Evolutionary conservation across 2,329 filamentous ascomycete genomes (phyloP).

Genomic region (Colletotrichum sp.): DNA sequence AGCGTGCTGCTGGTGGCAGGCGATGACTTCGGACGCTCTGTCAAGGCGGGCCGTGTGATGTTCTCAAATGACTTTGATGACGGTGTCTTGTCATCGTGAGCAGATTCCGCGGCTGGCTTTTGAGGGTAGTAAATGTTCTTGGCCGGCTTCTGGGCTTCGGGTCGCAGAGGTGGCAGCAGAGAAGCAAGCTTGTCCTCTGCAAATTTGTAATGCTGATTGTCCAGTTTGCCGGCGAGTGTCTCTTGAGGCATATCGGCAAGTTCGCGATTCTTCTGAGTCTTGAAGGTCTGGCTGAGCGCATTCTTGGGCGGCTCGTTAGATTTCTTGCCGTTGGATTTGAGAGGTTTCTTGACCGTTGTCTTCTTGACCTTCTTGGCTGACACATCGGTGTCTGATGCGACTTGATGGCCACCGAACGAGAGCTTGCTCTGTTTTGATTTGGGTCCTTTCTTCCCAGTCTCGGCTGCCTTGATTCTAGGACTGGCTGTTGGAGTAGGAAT

Average conservation of each 20-base stretch:
- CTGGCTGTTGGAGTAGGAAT: conserved; percentile 65
- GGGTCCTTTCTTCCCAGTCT: conserved; percentile 41
- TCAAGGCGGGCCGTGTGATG: conserved; percentile 2
- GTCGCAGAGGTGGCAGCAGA: conserved; percentile 28
- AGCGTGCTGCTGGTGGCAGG: background rate
- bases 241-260: conserved; percentile 28
- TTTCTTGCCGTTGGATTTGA: conserved; percentile 40
- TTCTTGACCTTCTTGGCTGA: conserved; percentile 30
- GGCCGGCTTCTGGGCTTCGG: conserved; percentile 20
- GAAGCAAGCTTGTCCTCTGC: conserved; percentile 23
- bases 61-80: background rate
- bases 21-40: conserved; percentile 16
- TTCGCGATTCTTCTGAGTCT: conserved; percentile 43
- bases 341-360: conserved; percentile 33
- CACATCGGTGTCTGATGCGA: conserved; percentile 24
- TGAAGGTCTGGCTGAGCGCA: conserved; percentile 46
- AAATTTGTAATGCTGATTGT: conserved; percentile 24
- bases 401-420: conserved; percentile 37
- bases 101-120: background rate
- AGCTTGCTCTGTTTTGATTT: conserved; percentile 60
- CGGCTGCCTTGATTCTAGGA: conserved; percentile 49
- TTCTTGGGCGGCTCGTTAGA: conserved; percentile 38
- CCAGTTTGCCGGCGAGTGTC: conserved; percentile 25
- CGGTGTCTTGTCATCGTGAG: background rate
- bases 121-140: conserved; percentile 22